Base-by-base conservation (phyloP, 1,139 yeast species). In the Debaryomyces coudertii region DNA sequence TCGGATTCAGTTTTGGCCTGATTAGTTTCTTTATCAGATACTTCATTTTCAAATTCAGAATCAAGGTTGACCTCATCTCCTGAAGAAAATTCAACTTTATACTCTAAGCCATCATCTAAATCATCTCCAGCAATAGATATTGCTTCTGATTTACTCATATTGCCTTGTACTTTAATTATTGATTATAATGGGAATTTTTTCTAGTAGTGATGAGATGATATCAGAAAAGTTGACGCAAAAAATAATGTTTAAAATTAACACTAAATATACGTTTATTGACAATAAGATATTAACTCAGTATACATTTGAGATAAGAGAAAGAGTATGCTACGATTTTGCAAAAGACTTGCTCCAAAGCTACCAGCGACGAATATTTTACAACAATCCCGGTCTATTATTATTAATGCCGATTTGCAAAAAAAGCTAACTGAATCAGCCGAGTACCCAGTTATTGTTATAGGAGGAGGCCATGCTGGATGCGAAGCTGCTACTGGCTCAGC, bases 381-480 rank as follows among this genome's bases (percentile, higher is more conserved):
- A 29, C 41, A 38, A 14, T 11, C 28, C 1, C 47, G 73, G 33
- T 58, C 51, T 25, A 61, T 68, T 11, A 45, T 52, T 23, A 53
- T 79, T 31, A 73, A 69, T 44, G 53, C 77, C 0, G 83, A 77
- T 14, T 62, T 80, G 6, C 58, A 60, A 33, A 44, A 41, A 2
- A 59, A 61, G 14, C 61, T 81, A 14, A 47, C 53, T 1, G 53
- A 53, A 3, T 60, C 75, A n/a, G 67, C 70, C 5, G 60, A 63
- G 25, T 71, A 73, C 45, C 92, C 93, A 1, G 97, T 92, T 0
- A 77, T 93, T 1, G 93, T 95, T 2, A 82, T 95, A 20, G 99
- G 99, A 2, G 99, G 96, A 8, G 99, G 99, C 0, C 99, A 95
- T 69, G 99, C 99, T 31, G 99, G 99, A 2, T 87, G 96, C 56